Evolutionary conservation across 2,329 filamentous ascomycete species (phyloP), one percentile per base, ranked within the genome.

Genomic region (Dactylellina drechsleri): DNA sequence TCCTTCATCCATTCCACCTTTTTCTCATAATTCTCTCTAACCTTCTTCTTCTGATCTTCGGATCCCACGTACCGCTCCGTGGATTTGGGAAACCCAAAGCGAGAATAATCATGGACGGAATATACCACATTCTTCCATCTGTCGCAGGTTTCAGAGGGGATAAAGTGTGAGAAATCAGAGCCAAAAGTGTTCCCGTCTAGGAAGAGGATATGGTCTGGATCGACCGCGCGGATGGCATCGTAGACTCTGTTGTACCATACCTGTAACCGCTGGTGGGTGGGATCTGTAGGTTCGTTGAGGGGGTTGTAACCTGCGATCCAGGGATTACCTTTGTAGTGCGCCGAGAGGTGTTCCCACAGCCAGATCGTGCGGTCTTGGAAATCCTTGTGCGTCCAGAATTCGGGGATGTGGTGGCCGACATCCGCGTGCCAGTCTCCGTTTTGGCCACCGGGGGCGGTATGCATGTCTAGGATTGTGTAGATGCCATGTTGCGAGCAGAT

Each of bases 141-240:
- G 43, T 77, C 70, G 53, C 77, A 78, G 1, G 77, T 79, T 43
- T 75, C 74, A 13, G 74, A 52, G 10, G 78, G 77, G 23, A 76
- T 31, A 23, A 78, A 79, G 66, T 77, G 76, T 15, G 78, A 78
- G 18, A 81, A 77, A 80, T 83, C 52, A 80, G 86, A 86, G 16
- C 85, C 83, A 66, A 85, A 87, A 0, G 85, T 87, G 79, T 87
- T 87, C 6, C 84, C 84, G 58, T 86, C 85, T 8, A 86, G 79
- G 74, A 83, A 85, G 23, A 86, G 81, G 68, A 86, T 85, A 64
- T 86, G 85, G 18, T 85, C 80, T 0, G 84, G 82, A 56, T 85
- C 84, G 2, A 83, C 80, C 4, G 80, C 79, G 2, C 83, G 82
- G 40, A 85, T 82, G 0, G 80, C 81, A 16, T 79, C 79, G 64